Evolutionary conservation across 441 rosid species (phyloP).

Genomic region (Arabidopsis hybrid): DNA sequence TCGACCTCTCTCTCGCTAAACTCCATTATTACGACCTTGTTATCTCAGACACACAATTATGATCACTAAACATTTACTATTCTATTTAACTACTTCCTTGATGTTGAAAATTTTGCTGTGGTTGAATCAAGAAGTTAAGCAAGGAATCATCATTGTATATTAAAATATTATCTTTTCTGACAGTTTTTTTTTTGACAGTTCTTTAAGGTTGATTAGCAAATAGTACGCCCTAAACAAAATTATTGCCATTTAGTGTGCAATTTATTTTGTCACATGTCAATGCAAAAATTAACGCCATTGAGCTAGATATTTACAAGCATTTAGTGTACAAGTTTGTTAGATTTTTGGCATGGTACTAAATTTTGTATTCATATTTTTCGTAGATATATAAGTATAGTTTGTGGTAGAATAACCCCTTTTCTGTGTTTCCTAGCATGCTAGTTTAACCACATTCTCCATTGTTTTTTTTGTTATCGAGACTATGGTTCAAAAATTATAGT

Average conservation of each 20-base stretch:
- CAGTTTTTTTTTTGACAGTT: not conserved
- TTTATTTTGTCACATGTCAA: not conserved
- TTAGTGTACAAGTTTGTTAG: not conserved
- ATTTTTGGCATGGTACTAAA: not conserved
- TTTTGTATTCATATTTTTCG: not conserved
- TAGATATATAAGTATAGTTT: not conserved
- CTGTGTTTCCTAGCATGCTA: not conserved
- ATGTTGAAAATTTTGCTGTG: not conserved
- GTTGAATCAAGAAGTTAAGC: slow-evolving; percentile 23
- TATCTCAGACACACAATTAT: slow-evolving; percentile 34
- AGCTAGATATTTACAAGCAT: not conserved
- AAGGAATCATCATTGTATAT: slow-evolving; percentile 26
- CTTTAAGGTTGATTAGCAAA: slow-evolving; percentile 24
- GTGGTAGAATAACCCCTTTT: slow-evolving; percentile 4
- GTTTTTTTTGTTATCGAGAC: slow-evolving; percentile 5
- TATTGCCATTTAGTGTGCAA: not conserved
- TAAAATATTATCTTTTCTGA: not conserved
- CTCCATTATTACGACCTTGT: slow-evolving; percentile 28
- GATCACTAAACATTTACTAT: slow-evolving; percentile 23
- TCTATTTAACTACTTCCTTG: slow-evolving; percentile 20
- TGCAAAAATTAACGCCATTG: not conserved
- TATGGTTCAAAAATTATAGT: slow-evolving; percentile 22
- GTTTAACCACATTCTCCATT: slow-evolving; percentile 16
- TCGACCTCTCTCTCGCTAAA: slow-evolving; percentile 26
- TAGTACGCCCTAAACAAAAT: not conserved